phyloP scores from a whole-genome alignment of 164 flowering plant genomes.

The Tetracentron sinense region DNA sequence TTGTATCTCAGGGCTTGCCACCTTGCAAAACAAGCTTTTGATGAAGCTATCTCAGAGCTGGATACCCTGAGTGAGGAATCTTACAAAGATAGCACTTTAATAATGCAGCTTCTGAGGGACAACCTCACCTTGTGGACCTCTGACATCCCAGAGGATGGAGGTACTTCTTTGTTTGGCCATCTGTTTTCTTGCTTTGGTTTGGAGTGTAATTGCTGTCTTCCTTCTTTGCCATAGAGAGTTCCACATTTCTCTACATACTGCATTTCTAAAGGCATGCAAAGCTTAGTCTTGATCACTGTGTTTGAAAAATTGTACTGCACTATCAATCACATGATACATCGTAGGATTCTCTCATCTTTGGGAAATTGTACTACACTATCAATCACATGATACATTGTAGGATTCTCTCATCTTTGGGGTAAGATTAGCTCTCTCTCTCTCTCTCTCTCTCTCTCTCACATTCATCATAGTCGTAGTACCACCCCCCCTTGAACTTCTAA shows the following conservation, averaged over 20 bases:
- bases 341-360: too few relatives aligned
- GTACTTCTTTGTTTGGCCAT: conserved; percentile 16
- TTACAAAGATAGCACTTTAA: conserved; percentile 57
- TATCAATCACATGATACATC: too few relatives aligned
- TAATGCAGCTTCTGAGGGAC: conserved; percentile 58
- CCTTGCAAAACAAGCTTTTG: conserved; percentile 58
- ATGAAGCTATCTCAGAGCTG: conserved; percentile 59
- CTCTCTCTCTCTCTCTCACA: too few relatives aligned
- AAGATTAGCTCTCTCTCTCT: too few relatives aligned
- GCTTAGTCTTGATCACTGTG: neutral
- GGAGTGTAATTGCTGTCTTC: neutral
- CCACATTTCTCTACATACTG: neutral
- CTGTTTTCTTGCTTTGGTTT: neutral
- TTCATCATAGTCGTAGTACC: too few relatives aligned
- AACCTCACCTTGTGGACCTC: conserved; percentile 64
- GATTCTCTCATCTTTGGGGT: too few relatives aligned
- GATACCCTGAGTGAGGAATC: conserved; percentile 53
- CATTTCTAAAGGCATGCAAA: neutral
- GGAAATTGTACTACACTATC: neutral
- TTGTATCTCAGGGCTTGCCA: conserved; percentile 46
- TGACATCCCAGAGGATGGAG: conserved; percentile 61
- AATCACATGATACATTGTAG: too few relatives aligned
- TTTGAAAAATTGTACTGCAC: neutral
- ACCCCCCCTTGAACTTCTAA: too few relatives aligned
- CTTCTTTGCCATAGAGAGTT: neutral